Evolutionary conservation across 1,284 basidiomycete species (phyloP).

Genomic region (Rhodotorula sp.): DNA sequence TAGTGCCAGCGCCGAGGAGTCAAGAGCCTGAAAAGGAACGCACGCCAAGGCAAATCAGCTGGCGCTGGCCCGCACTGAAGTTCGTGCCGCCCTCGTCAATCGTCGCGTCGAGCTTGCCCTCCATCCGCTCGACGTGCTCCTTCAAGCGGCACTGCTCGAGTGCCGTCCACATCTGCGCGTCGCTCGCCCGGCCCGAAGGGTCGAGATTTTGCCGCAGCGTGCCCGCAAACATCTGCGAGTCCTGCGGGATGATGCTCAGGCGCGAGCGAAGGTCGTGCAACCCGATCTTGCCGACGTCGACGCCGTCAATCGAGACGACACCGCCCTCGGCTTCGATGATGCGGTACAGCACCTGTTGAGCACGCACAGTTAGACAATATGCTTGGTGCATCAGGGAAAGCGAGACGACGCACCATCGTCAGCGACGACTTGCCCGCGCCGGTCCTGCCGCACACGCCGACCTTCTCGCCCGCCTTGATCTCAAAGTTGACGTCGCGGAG

Average conservation of each 20-base stretch:
- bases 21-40: not conserved
- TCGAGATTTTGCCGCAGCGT: constrained; percentile 54
- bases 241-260: constrained; percentile 87
- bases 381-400: constrained; percentile 43
- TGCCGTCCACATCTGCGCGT: constrained; percentile 36
- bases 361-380: constrained; percentile 56
- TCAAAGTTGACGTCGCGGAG: constrained; percentile 70
- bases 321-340: constrained; percentile 81
- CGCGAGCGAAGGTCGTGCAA: constrained; percentile 69
- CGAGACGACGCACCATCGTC: constrained; percentile 52
- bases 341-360: constrained; percentile 62
- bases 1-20: not conserved
- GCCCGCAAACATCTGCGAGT: constrained; percentile 44
- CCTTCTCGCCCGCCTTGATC: constrained; percentile 69
- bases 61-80: constrained; percentile 76
- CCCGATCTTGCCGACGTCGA: constrained; percentile 80
- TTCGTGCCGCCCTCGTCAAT: constrained; percentile 55
- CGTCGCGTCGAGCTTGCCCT: constrained; percentile 41
- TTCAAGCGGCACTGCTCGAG: constrained; percentile 34
- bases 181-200: constrained; percentile 26
- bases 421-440: constrained; percentile 91
- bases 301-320: constrained; percentile 75
- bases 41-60: constrained; percentile 49
- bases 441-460: constrained; percentile 83
- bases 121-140: constrained; percentile 39